These are phyloP conservation scores for Cutaneotrichosporon cutaneum DNA, from an alignment of 1,284 basidiomycete species.

Conservation along the genomic window DNA sequence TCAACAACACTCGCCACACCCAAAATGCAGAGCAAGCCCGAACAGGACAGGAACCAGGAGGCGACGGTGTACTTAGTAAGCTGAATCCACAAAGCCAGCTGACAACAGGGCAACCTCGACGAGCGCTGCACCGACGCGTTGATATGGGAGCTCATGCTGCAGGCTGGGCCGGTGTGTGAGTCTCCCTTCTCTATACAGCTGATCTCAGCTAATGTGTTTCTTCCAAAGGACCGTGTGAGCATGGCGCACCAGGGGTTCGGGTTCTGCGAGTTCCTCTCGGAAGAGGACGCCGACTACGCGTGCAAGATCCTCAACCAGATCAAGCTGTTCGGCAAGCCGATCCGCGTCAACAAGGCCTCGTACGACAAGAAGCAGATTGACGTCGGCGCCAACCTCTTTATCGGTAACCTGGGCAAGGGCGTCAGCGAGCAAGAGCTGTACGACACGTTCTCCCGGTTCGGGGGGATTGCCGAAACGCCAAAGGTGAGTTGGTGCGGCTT, in stretches of 20 bases:
- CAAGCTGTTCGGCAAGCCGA: constrained; percentile 97
- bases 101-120: constrained; percentile 84
- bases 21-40: constrained; percentile 58
- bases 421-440: constrained; percentile 91
- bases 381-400: constrained; percentile 95
- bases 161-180: constrained; percentile 93
- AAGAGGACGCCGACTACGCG: constrained; percentile 97
- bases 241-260: constrained; percentile 98
- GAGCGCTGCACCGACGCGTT: constrained; percentile 91
- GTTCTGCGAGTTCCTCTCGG: constrained; percentile 97
- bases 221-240: constrained; percentile 99
- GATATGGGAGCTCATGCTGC: constrained; percentile 98
- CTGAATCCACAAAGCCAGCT: constrained; percentile 15
- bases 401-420: constrained; percentile 89
- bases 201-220: constrained; percentile 80
- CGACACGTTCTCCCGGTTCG: constrained; percentile 94
- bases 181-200: constrained; percentile 17
- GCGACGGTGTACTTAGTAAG: constrained; percentile 88
- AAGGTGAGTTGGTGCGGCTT: constrained; percentile 83
- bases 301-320: constrained; percentile 99
- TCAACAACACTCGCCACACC: not conserved
- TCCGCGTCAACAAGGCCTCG: constrained; percentile 96
- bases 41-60: constrained; percentile 85
- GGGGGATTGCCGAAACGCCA: constrained; percentile 86
- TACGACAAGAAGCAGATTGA: constrained; percentile 97